These are phyloP conservation scores for Silene conica DNA, from an alignment of 148 eudicot genomes.

Conservation along the genomic window DNA sequence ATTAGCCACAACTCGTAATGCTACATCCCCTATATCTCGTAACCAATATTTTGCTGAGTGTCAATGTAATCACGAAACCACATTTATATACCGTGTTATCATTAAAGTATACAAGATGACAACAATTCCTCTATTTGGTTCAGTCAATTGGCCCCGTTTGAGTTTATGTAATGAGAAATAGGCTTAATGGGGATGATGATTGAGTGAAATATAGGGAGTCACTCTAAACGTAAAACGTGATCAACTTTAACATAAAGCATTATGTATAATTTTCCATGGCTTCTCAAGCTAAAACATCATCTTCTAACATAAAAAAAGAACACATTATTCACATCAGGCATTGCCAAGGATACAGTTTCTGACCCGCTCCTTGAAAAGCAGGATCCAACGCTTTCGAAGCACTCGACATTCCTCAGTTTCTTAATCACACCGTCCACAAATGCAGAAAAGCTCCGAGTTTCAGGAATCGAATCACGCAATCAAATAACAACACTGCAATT, in stretches of 20 bases:
- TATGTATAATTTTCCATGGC: not conserved
- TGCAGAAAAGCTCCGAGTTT: constrained; percentile 1
- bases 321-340: not conserved
- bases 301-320: no score
- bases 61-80: no score
- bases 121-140: not conserved
- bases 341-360: constrained; percentile 71
- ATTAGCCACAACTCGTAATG: no score
- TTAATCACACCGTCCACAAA: constrained; percentile 13
- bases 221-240: not conserved
- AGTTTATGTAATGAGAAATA: no score
- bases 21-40: no score
- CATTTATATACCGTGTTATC: no score
- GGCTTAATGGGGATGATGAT: no score
- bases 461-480: not conserved
- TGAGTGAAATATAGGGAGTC: no score
- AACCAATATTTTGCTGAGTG: no score
- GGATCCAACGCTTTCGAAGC: constrained; percentile 83
- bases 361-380: constrained; percentile 91
- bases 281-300: not conserved
- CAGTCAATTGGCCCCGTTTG: no score
- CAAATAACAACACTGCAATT: constrained; percentile 12
- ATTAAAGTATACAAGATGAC: not conserved
- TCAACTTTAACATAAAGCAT: not conserved
- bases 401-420: constrained; percentile 51